Base-by-base conservation (phyloP, 1,284 basidiomycete species). In the Porogramme epimiltina region DNA sequence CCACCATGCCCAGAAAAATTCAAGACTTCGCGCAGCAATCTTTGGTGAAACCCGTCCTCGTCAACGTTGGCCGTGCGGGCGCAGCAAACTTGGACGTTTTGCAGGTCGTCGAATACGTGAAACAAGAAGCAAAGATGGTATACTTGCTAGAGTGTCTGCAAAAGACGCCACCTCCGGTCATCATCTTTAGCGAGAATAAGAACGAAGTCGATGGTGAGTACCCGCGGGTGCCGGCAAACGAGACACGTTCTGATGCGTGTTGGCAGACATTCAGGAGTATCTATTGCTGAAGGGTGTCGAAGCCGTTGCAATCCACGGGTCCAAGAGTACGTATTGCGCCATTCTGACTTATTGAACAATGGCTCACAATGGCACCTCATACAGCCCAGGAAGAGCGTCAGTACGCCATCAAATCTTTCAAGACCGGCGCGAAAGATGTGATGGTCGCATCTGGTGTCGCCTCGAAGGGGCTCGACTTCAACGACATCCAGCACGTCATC, bases 71-170 rank as follows among this genome's bases (percentile, higher is more conserved):
- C 31, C 89, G 97, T 65, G 96, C 97, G 1, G 97, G 97, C 66
- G 97, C 97, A 10, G 97, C 97, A 33, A 97, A 95, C 69, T 74
- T 99, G 69, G 95, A 98, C 66, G 93, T 99, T 11, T 79, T 99
- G 38, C 97, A 99, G 66, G 92, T 98, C 43, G 94, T 99, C 20
- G 97, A 99, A 72, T 98, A 97, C 64, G 97, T 99, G 61, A 98
- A 98, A 72, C 94, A 96, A 65, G 97, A 99, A 71, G 95, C 96
- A 0, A 99, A 99, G 73, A 98, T 99, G 96, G 94, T 98, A 0
- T 98, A 98, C 68, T 80, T 99, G 15, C 77, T 99, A 41, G 97
- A 99, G 70, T 97, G 95, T 70, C 71, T 99, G 54, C 97, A 99
- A 68, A 99, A 99, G 76, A 99, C 97, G 1, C 89, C 97, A 1